Conservation (phyloP, 805 yeast species). For the Wickerhamomyces canadensis region DNA sequence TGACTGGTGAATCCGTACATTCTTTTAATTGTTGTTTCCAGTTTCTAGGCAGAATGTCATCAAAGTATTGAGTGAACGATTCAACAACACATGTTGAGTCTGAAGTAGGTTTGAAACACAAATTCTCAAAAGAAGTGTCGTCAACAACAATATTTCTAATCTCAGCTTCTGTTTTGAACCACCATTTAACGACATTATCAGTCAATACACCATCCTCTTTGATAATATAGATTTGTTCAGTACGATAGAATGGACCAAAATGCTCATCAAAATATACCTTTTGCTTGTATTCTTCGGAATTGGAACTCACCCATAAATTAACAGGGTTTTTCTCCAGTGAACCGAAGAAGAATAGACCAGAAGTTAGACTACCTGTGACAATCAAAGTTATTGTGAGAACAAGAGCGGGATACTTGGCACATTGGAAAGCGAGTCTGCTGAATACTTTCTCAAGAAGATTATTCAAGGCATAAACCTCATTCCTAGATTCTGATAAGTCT, state of each 20-base stretch:
- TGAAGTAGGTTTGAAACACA: constrained; percentile 81
- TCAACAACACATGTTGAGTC: constrained; percentile 74
- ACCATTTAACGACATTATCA: constrained; percentile 76
- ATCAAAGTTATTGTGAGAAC: constrained; percentile 40
- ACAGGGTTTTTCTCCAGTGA: constrained; percentile 75
- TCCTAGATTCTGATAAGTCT: constrained; percentile 14
- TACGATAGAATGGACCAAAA: constrained; percentile 89
- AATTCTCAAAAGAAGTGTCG: constrained; percentile 43
- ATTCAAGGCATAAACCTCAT: constrained; percentile 42
- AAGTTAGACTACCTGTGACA: constrained; percentile 39
- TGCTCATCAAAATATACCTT: constrained; percentile 65
- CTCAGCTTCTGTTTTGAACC: constrained; percentile 73
- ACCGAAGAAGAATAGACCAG: constrained; percentile 45
- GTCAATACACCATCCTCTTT: constrained; percentile 65
- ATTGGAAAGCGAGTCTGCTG: constrained; percentile 45
- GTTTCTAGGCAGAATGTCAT: constrained; percentile 49
- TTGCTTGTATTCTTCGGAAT: constrained; percentile 63
- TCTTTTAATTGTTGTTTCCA: constrained; percentile 53
- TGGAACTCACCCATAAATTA: constrained; percentile 83
- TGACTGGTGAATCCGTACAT: constrained; percentile 81
- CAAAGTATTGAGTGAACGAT: constrained; percentile 84
- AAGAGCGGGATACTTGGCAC: constrained; percentile 55
- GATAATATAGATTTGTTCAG: constrained; percentile 75
- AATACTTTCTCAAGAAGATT: constrained; percentile 42
- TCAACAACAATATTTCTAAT: constrained; percentile 33